Evolutionary conservation across 371 early-diverging fungal genomes (phyloP).

Genomic region (Rhizopus stolonifer): DNA sequence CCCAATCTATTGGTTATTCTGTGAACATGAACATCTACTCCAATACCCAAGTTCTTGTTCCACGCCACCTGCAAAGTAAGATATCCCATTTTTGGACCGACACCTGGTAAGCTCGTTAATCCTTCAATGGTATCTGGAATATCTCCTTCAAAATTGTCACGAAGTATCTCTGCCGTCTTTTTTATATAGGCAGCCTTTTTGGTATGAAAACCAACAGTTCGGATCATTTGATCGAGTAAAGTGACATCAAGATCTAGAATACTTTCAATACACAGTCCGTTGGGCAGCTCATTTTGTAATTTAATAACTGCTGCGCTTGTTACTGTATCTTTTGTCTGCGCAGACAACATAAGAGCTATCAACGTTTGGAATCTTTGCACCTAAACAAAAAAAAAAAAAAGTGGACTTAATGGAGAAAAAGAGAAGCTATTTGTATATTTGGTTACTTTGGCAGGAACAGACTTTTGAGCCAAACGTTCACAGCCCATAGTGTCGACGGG

Average conservation of each 20-base stretch:
- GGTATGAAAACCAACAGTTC: constrained; percentile 90
- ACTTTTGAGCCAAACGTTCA: constrained; percentile 67
- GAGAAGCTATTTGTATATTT: background rate
- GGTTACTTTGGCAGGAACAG: constrained; percentile 21
- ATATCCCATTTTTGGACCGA: constrained; percentile 97
- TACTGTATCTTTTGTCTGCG: constrained; percentile 95
- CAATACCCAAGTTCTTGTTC: constrained; percentile 90
- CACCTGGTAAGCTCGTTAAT: constrained; percentile 84
- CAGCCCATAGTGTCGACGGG: constrained; percentile 98
- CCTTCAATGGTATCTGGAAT: constrained; percentile 84
- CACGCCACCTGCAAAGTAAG: constrained; percentile 86
- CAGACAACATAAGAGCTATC: constrained; percentile 90
- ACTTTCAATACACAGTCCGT: constrained; percentile 62
- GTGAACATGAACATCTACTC: constrained; percentile 99
- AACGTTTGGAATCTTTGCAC: constrained; percentile 86
- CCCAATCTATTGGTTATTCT: constrained; percentile 91
- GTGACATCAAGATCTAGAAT: constrained; percentile 58
- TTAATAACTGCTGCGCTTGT: constrained; percentile 78
- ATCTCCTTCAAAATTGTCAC: constrained; percentile 76
- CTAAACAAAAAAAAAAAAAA: constrained; percentile 19
- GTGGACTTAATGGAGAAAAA: background rate
- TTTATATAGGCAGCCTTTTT: constrained; percentile 83
- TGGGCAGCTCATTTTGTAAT: constrained; percentile 64
- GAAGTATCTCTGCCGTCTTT: constrained; percentile 70
- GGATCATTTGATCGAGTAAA: constrained; percentile 70